Base-by-base conservation (phyloP, 129 eudicot genomes). In the Logfia minima region DNA sequence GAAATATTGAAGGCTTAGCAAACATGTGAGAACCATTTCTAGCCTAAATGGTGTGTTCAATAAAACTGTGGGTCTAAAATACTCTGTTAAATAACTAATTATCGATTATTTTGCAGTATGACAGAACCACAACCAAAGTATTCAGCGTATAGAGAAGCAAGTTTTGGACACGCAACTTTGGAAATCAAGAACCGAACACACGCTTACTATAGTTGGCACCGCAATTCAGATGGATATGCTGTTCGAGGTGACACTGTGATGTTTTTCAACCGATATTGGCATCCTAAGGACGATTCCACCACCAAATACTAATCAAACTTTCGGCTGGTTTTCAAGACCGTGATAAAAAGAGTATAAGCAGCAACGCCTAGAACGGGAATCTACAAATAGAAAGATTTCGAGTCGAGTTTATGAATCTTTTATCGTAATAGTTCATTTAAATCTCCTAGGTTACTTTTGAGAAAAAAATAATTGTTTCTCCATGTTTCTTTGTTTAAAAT, bases 111-210 rank as follows among this genome's bases (percentile, higher is more conserved):
- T 45, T 81, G 58, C 76, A 88, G 92, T 75, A 88, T 88, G 92
- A 85, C 87, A 1, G 80, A 85, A 78, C 92, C 92, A 51, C 89
- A 88, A 59, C 92, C 92, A 53, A 79, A 75, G 35, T 85, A 88
- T 79, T 88, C 92, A 6, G 89, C 89, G n/a, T 88, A 80, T 64
- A 71, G 89, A n/a, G 89, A 88, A 70, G 86, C 92, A 34, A 88
- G 89, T 24, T 88, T 85, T 63, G 92, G 92, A 19, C 92, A 88
- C 39, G 87, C 89, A 17, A 81, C 77, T 9, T 65, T 88, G 7
- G 89, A 80, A 53, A 88, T 88, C 68, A 88, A 83, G 89, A 88
- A 85, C 75, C 64, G 84, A 17, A 88, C 89, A 17, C 92, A 85
- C 34, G 87, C 92, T 59, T 83, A 80, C 72, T 88, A 80, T 56